Evolutionary conservation across 2,329 filamentous ascomycete species (phyloP).

Genomic region (Microcyclospora tardicrescens): DNA sequence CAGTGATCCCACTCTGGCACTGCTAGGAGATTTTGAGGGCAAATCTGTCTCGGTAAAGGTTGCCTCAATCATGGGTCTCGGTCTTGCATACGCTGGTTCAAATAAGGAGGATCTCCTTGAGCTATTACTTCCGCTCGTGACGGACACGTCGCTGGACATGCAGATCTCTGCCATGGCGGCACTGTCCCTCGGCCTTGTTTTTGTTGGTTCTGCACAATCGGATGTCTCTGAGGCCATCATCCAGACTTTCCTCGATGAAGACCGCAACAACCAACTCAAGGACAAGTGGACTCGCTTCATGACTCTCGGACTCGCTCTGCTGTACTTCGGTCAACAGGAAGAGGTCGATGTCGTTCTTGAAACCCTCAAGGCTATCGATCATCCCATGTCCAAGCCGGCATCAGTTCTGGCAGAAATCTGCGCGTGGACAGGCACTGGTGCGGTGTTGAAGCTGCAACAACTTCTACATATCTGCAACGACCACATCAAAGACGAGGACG

Average conservation of each 20-base stretch:
- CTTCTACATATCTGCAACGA: slow-evolving; percentile 97
- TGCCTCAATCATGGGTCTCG: slow-evolving; percentile 89
- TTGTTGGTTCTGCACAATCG: slow-evolving; percentile 81
- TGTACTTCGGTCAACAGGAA: slow-evolving; percentile 95
- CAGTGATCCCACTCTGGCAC: slow-evolving; percentile 76
- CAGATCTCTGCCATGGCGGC: slow-evolving; percentile 94
- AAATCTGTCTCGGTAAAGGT: slow-evolving; percentile 67
- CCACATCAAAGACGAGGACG: slow-evolving; percentile 80
- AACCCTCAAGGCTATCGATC: slow-evolving; percentile 90
- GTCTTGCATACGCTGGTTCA: slow-evolving; percentile 85
- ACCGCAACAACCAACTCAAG: slow-evolving; percentile 77
- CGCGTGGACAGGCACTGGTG: slow-evolving; percentile 94
- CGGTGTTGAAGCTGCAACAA: slow-evolving; percentile 93
- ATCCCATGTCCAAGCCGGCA: slow-evolving; percentile 94
- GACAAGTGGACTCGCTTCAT: slow-evolving; percentile 99
- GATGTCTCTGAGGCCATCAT: slow-evolving; percentile 89
- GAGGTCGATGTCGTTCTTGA: slow-evolving; percentile 97
- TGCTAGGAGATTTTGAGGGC: slow-evolving; percentile 70
- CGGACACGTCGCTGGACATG: slow-evolving; percentile 76
- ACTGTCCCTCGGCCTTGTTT: slow-evolving; percentile 76
- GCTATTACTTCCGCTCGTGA: slow-evolving; percentile 72
- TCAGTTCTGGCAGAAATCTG: slow-evolving; percentile 91
- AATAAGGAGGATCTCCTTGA: slow-evolving; percentile 85
- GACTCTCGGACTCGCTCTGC: slow-evolving; percentile 77
- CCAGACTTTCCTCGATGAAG: slow-evolving; percentile 84